phyloP scores from a whole-genome alignment of 306 rosid species.

The Vigna unguiculata region DNA sequence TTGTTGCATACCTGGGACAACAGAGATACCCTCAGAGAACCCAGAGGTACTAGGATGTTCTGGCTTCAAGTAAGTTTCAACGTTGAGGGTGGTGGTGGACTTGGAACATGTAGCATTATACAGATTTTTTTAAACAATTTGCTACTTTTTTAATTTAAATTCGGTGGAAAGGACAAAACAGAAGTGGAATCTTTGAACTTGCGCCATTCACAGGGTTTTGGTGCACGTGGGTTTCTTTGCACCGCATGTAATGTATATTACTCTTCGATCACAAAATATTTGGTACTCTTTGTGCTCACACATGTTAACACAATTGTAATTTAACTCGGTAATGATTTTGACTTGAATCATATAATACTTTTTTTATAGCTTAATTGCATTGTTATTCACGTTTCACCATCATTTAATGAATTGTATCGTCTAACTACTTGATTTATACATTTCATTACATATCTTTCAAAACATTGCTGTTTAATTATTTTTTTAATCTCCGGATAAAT shows the following conservation, averaged over 20 bases:
- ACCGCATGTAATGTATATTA: constrained; percentile 18
- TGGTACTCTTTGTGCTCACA: not conserved
- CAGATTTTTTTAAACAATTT: not conserved
- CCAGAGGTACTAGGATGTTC: constrained; percentile 11
- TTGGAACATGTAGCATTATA: not conserved
- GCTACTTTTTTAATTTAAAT: not conserved
- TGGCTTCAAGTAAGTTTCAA: constrained; percentile 42
- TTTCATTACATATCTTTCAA: too few relatives aligned
- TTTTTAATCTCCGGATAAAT: too few relatives aligned
- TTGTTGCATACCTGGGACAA: not conserved
- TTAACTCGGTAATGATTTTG: too few relatives aligned
- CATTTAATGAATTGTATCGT: too few relatives aligned
- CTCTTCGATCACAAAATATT: not conserved
- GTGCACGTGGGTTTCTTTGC: constrained; percentile 38
- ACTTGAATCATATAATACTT: too few relatives aligned
- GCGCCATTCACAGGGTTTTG: constrained; percentile 21
- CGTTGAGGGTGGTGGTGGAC: not conserved
- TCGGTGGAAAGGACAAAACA: constrained; percentile 26
- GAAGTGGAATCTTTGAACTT: constrained; percentile 28
- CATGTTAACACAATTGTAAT: too few relatives aligned
- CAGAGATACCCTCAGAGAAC: not conserved
- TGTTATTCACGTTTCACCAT: too few relatives aligned
- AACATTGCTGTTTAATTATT: too few relatives aligned
- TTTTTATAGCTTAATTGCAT: too few relatives aligned
- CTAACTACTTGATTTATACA: too few relatives aligned